A percentile compares a stretch with the other conserved stretches of the same genome.
Evolutionary conservation across 805 yeast genomes (phyloP).

Genomic region (Ogataea nitratoaversa): DNA sequence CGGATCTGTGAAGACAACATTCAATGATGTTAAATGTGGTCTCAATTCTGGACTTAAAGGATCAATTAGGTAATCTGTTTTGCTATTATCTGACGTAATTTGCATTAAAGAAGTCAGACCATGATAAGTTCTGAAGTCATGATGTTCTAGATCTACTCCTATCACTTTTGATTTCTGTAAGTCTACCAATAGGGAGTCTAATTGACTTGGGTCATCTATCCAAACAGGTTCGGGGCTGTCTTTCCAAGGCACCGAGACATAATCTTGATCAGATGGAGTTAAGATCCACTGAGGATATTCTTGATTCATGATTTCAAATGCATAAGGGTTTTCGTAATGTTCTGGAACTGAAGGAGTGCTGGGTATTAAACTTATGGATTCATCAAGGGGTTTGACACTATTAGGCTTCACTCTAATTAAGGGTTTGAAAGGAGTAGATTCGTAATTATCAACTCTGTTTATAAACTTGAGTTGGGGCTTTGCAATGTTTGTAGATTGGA

Average conservation of each 20-base stretch:
- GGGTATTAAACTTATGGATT: slow-evolving; percentile 38
- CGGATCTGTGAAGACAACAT: slow-evolving; percentile 79
- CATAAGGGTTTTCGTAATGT: slow-evolving; percentile 79
- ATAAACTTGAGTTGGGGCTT: slow-evolving; percentile 72
- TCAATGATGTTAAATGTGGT: slow-evolving; percentile 62
- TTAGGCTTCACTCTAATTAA: slow-evolving; percentile 68
- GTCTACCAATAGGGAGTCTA: slow-evolving; percentile 51
- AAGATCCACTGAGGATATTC: slow-evolving; percentile 63
- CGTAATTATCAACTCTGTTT: slow-evolving; percentile 57
- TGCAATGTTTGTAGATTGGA: slow-evolving; percentile 13
- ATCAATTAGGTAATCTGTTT: slow-evolving; percentile 76
- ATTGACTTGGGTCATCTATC: slow-evolving; percentile 57
- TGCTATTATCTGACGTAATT: slow-evolving; percentile 56
- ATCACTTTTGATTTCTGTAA: slow-evolving; percentile 54
- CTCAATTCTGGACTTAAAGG: slow-evolving; percentile 62
- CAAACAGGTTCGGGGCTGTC: slow-evolving; percentile 54
- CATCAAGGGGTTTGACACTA: slow-evolving; percentile 53
- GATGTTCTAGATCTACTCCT: slow-evolving; percentile 96
- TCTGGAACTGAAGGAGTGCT: slow-evolving; percentile 42
- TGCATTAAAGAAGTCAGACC: slow-evolving; percentile 95
- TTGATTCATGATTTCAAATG: slow-evolving; percentile 62
- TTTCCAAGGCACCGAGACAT: slow-evolving; percentile 56
- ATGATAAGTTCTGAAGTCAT: slow-evolving; percentile 82
- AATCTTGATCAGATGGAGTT: slow-evolving; percentile 38
- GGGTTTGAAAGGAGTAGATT: slow-evolving; percentile 73